A percentile compares a stretch with the other conserved stretches of the same genome.
These are phyloP conservation scores for Aspergillus avenaceus DNA, from an alignment of 495 filamentous ascomycete genomes.

Conservation along the genomic window DNA sequence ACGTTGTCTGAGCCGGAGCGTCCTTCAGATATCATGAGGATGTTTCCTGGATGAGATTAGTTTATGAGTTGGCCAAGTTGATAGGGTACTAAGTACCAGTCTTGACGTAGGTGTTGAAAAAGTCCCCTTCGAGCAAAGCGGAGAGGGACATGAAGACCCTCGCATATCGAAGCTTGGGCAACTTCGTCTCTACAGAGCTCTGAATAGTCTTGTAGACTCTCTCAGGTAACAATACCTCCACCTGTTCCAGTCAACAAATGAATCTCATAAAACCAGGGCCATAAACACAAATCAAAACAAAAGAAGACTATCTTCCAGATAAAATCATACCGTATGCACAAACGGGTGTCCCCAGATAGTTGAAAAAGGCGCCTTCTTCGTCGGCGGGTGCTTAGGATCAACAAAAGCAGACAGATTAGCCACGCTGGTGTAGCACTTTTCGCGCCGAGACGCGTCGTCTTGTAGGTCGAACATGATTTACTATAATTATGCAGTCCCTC, in stretches of 20 bases:
- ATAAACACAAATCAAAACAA: neutral
- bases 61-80: neutral
- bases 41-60: conserved; percentile 55
- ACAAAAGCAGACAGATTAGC: conserved; percentile 58
- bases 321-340: conserved; percentile 60
- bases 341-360: conserved; percentile 65
- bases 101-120: conserved; percentile 86
- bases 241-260: conserved; percentile 41
- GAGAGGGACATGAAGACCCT: conserved; percentile 71
- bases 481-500: neutral
- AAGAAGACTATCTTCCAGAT: neutral
- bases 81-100: conserved; percentile 50
- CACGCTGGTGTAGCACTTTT: conserved; percentile 73
- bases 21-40: conserved; percentile 90
- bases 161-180: conserved; percentile 51
- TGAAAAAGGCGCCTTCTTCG: conserved; percentile 70
- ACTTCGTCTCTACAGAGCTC: conserved; percentile 43
- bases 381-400: conserved; percentile 65
- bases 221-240: conserved; percentile 71
- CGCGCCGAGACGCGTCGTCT: conserved; percentile 50
- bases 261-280: neutral
- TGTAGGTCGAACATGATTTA: conserved; percentile 54
- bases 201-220: conserved; percentile 57
- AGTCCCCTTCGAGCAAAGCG: conserved; percentile 67
- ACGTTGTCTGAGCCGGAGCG: conserved; percentile 73